Evolutionary conservation across 1,284 basidiomycete genomes (phyloP).

Genomic region (Leccinum solheimii): DNA sequence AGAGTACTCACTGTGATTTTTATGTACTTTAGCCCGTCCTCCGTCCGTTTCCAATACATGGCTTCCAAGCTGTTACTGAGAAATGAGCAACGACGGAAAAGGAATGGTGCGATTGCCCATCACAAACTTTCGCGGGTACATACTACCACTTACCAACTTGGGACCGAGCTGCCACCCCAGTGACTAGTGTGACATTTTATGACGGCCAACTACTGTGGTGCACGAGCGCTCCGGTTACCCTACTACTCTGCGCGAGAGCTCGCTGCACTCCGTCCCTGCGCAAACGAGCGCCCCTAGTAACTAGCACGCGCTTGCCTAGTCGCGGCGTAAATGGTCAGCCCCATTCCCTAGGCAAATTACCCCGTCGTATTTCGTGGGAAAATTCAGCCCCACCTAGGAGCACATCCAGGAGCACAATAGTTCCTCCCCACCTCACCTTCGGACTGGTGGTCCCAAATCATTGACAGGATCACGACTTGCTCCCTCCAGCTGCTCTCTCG

Average conservation of each 20-base stretch:
- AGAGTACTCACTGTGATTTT: conserved; percentile 1
- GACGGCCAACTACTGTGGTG: no score
- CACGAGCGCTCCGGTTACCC: no score
- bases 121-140: neutral
- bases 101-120: neutral
- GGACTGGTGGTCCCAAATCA: conserved; percentile 35
- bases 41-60: neutral
- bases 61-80: neutral
- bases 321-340: no score
- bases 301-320: no score
- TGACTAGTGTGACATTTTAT: no score
- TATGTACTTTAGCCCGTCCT: neutral
- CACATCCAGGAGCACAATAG: conserved; percentile 62
- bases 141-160: no score
- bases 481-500: conserved; percentile 26
- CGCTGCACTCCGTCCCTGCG: no score
- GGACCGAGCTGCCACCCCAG: no score
- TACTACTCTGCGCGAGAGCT: no score
- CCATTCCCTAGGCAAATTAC: no score
- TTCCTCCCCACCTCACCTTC: conserved; percentile 34
- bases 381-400: conserved; percentile 49
- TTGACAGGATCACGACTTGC: conserved; percentile 35
- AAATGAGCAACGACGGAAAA: neutral
- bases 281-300: no score
- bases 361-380: no score